These are phyloP conservation scores for Elsinoe perseae DNA, from an alignment of 2,329 filamentous ascomycete species.

Conservation along the genomic window DNA sequence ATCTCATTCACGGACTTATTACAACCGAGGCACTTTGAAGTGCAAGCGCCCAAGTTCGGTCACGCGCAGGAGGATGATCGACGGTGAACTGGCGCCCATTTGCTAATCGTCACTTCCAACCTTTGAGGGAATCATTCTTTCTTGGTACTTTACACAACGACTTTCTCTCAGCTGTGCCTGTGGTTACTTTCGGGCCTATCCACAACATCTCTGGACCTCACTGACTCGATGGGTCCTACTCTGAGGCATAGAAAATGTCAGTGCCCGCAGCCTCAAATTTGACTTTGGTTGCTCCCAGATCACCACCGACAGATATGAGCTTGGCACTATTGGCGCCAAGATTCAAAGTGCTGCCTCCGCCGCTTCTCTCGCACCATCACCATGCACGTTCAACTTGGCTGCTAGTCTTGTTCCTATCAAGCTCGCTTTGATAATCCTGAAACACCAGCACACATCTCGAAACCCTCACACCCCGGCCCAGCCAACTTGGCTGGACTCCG, in stretches of 20 bases:
- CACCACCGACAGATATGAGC: not conserved
- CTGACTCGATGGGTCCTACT: not conserved
- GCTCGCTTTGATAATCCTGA: constrained; percentile 9
- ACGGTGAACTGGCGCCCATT: not conserved
- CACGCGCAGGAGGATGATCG: constrained; percentile 10
- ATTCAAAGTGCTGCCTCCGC: not conserved
- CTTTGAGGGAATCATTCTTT: not conserved
- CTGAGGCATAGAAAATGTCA: not conserved
- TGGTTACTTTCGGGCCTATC: not conserved
- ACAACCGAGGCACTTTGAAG: not conserved
- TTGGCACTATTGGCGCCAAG: not conserved
- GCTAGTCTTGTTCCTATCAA: constrained; percentile 7
- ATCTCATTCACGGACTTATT: constrained; percentile 3
- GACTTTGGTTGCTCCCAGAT: not conserved
- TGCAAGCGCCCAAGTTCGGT: not conserved
- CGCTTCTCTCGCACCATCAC: not conserved
- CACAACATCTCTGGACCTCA: not conserved
- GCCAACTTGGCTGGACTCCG: constrained; percentile 3
- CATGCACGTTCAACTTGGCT: constrained; percentile 2
- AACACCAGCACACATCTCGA: not conserved
- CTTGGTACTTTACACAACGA: not conserved
- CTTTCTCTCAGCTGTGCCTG: not conserved
- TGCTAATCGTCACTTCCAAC: not conserved
- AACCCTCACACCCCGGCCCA: not conserved
- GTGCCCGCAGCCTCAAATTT: not conserved